Conservation (phyloP, 1,284 basidiomycete genomes). For the Pseudozyma thailandica region DNA sequence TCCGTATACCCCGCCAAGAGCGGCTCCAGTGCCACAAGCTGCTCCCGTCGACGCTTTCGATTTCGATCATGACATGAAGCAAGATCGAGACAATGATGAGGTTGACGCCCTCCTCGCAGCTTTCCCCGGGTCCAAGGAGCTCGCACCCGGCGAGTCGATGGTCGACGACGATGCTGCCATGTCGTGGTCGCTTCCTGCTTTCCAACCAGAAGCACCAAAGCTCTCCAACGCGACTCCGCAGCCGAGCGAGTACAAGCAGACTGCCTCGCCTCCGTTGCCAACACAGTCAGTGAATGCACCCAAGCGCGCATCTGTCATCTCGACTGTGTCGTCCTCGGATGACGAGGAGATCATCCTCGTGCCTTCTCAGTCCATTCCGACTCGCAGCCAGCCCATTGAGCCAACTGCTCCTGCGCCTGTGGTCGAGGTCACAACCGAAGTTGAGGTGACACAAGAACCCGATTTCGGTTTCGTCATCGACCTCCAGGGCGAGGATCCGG, state of each 20-base stretch:
- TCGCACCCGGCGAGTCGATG: conserved; percentile 43
- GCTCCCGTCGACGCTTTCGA: conserved; percentile 13
- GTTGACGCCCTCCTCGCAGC: conserved; percentile 46
- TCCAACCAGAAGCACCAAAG: conserved; percentile 15
- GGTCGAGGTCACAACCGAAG: conserved; percentile 12
- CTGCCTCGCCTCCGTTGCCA: background rate
- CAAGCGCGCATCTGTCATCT: conserved; percentile 12
- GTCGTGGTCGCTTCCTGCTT: conserved; percentile 29
- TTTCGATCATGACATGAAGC: conserved; percentile 1
- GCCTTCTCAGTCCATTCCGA: background rate
- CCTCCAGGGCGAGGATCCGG: conserved; percentile 38
- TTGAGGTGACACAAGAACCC: conserved; percentile 16
- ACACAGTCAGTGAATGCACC: background rate
- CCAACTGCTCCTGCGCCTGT: conserved; percentile 5
- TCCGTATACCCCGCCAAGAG: conserved; percentile 23
- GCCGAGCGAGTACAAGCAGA: conserved; percentile 1
- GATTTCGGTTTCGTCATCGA: conserved; percentile 43
- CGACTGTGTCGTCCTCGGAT: conserved; percentile 22
- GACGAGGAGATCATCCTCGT: conserved; percentile 33
- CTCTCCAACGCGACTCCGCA: background rate
- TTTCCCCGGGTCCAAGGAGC: conserved; percentile 49
- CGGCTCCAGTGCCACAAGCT: conserved; percentile 8
- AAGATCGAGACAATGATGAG: conserved; percentile 28
- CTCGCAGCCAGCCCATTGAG: background rate
- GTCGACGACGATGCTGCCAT: conserved; percentile 21